A percentile compares a stretch with the other conserved stretches of the same genome.
phyloP scores from a whole-genome alignment of 257 asterid genomes.

The Pogostemon cablin region DNA sequence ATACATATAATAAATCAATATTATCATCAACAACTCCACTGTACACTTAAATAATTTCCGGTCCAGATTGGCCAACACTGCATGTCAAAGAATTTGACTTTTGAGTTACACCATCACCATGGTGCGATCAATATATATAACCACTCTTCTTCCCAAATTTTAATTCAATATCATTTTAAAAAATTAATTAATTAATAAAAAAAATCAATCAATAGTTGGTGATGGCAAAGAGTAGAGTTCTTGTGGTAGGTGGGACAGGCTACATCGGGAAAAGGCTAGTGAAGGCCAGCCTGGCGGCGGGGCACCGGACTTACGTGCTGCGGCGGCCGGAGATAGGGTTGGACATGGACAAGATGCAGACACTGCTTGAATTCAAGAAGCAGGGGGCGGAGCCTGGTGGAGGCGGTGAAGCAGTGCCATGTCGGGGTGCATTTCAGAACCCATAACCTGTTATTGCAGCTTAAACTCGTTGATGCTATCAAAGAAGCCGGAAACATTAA shows the following conservation, averaged over 20 bases:
- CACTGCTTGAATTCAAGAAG: conserved; percentile 60
- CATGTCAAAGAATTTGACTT: too few species aligned
- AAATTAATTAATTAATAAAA: not conserved
- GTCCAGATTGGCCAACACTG: too few species aligned
- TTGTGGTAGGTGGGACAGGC: conserved; percentile 86
- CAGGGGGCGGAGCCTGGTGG: conserved; percentile 80
- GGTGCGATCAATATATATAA: too few species aligned
- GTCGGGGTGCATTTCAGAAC: conserved; percentile 80
- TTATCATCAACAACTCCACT: too few species aligned
- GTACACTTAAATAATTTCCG: too few species aligned
- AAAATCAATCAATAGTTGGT: too few species aligned
- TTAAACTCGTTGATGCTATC: conserved; percentile 74
- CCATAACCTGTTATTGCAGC: conserved; percentile 71
- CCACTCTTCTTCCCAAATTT: too few species aligned
- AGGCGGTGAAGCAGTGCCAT: conserved; percentile 78
- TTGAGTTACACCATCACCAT: too few species aligned
- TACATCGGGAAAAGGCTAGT: conserved; percentile 73
- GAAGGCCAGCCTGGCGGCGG: conserved; percentile 71
- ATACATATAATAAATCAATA: too few species aligned
- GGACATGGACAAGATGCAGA: conserved; percentile 70
- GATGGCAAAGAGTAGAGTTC: conserved; percentile 70
- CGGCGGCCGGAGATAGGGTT: conserved; percentile 68
- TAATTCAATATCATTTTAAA: too few species aligned
- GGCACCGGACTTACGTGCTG: conserved; percentile 71
- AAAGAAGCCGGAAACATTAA: conserved; percentile 85